A percentile compares a stretch with the other conserved stretches of the same genome.
phyloP scores from a whole-genome alignment of 192 early-diverging fungal species.

The Coemansia sp. region DNA sequence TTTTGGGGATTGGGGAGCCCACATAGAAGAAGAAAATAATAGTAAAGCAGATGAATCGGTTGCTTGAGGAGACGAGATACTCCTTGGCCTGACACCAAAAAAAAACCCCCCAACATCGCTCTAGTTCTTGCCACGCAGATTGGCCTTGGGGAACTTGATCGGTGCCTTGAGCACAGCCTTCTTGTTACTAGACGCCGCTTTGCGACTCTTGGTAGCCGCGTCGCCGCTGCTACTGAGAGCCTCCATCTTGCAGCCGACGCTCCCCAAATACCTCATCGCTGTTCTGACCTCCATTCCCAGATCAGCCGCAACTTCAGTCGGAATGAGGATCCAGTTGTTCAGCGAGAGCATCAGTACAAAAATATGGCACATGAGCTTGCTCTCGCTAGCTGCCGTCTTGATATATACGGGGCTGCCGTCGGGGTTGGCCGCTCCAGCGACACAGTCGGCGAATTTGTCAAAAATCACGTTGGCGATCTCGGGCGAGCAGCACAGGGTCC shows the following conservation, averaged over 20 bases:
- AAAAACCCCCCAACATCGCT: neutral
- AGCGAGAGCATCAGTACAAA: constrained; percentile 70
- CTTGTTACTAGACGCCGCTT: constrained; percentile 18
- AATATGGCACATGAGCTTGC: constrained; percentile 80
- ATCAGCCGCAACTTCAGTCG: constrained; percentile 65
- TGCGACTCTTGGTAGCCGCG: constrained; percentile 12
- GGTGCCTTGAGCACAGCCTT: constrained; percentile 55
- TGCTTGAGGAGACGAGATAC: constrained; percentile 2
- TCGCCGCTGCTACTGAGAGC: constrained; percentile 28
- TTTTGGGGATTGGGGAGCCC: neutral
- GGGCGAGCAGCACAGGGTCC: constrained; percentile 60
- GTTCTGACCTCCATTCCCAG: constrained; percentile 38
- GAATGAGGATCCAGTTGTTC: constrained; percentile 71
- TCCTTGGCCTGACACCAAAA: neutral
- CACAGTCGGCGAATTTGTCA: constrained; percentile 66
- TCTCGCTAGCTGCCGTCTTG: constrained; percentile 66
- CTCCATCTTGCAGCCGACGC: constrained; percentile 58
- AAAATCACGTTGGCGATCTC: constrained; percentile 58
- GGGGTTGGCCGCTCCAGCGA: constrained; percentile 56
- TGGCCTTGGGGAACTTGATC: constrained; percentile 52
- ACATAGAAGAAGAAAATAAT: neutral
- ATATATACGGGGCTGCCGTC: constrained; percentile 50
- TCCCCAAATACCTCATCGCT: constrained; percentile 41
- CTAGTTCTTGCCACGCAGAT: constrained; percentile 17
- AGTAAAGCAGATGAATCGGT: neutral